Evolutionary conservation across 805 yeast species (phyloP).

Genomic region (Wickerhamiella dianesei): DNA sequence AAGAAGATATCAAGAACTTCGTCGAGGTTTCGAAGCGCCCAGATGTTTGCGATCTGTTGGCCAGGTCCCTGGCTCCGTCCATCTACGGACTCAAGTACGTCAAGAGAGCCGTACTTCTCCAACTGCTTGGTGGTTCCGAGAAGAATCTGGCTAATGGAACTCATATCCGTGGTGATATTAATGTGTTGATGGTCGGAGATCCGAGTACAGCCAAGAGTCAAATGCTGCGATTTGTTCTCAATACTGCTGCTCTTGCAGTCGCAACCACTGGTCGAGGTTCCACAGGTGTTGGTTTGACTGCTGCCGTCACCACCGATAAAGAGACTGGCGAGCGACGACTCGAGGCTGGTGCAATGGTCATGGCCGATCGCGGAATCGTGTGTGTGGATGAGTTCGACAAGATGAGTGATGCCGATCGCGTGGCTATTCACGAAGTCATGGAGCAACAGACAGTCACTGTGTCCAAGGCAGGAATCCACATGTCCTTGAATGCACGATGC

Average conservation of each 20-base stretch:
- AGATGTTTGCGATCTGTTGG: conserved; percentile 60
- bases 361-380: conserved; percentile 93
- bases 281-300: conserved; percentile 99
- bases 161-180: conserved; percentile 95
- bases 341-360: conserved; percentile 99
- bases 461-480: conserved; percentile 96
- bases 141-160: conserved; percentile 90
- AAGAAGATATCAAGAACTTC: conserved; percentile 73
- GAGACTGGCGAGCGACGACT: conserved; percentile 94
- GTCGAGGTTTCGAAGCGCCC: conserved; percentile 58
- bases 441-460: conserved; percentile 98
- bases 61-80: conserved; percentile 88
- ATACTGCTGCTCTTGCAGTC: conserved; percentile 88
- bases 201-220: conserved; percentile 98
- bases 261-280: conserved; percentile 99
- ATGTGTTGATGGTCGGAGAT: conserved; percentile 93
- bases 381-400: conserved; percentile 98
- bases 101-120: conserved; percentile 77
- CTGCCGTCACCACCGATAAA: conserved; percentile 91
- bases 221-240: conserved; percentile 81
- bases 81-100: conserved; percentile 87
- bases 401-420: conserved; percentile 93
- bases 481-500: conserved; percentile 91
- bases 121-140: conserved; percentile 89
- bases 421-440: conserved; percentile 98